Evolutionary conservation across 345 rosid species (phyloP).

Genomic region (Sonneratia caseolaris): DNA sequence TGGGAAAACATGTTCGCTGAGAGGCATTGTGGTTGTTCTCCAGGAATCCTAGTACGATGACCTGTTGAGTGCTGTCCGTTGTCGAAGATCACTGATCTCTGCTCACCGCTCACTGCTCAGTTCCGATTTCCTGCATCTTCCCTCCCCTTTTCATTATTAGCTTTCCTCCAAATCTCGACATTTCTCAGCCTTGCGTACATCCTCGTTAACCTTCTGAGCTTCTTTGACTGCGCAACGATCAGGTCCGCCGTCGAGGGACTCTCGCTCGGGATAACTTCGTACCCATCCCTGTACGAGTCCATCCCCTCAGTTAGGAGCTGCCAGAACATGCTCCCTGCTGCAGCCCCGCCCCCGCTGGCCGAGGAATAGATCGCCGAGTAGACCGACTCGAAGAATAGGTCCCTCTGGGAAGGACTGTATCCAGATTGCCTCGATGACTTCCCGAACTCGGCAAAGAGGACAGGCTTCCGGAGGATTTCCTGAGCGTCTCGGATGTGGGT

Average conservation of each 20-base stretch:
- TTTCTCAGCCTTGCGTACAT: constrained; percentile 39
- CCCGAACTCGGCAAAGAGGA: constrained; percentile 56
- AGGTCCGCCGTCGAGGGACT: constrained; percentile 34
- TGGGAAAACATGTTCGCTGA: too few species aligned
- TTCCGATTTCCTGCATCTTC: neutral
- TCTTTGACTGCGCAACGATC: constrained; percentile 38
- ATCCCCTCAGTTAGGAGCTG: constrained; percentile 50
- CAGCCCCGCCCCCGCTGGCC: constrained; percentile 48
- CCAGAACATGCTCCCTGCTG: constrained; percentile 58
- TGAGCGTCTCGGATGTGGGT: constrained; percentile 57
- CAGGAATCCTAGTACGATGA: too few species aligned
- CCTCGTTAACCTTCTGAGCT: constrained; percentile 39
- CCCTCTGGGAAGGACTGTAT: constrained; percentile 27
- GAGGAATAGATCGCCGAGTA: constrained; percentile 49
- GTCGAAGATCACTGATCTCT: too few species aligned
- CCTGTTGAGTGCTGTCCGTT: too few species aligned
- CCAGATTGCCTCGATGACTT: constrained; percentile 30
- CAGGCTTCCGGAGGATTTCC: constrained; percentile 45
- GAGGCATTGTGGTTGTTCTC: too few species aligned
- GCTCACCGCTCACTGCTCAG: neutral
- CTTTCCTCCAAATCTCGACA: constrained; percentile 30
- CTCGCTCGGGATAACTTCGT: constrained; percentile 48
- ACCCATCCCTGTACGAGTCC: constrained; percentile 53
- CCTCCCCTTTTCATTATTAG: neutral
- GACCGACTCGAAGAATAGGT: constrained; percentile 34